Evolutionary conservation across 148 eudicot species (phyloP), one percentile per base, ranked within the genome.

Genomic region (Camellia lanceoleosa): DNA sequence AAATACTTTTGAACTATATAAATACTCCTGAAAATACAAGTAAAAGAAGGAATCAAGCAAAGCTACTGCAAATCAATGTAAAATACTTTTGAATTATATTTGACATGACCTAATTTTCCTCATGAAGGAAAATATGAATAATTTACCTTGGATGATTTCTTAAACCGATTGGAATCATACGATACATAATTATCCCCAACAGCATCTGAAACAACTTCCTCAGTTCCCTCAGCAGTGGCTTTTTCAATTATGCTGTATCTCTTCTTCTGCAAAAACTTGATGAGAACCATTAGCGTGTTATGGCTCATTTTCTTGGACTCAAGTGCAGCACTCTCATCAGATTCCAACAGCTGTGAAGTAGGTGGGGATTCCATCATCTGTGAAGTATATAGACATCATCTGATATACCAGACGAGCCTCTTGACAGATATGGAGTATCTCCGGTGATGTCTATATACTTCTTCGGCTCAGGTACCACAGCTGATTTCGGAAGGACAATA

Each of bases 171-270:
- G 60, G 86, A 87, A 80, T 87, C 92, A 85, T 88, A 88, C 72
- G 92, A 83, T 73, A 73, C 86, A 82, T 87, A 90, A 78, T 86
- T 89, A 82, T 84, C 80, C 68, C 98, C 98, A 77, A 92, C 94
- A 76, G 98, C 99, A 85, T 94, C 95, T 66, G 88, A 92, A 82
- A 97, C 98, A 76, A 87, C 97, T 86, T 94, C 98, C 49, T 94
- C 93, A 75, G 98, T 97, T 83, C 98, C 97, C 88, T 97, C 99
- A 16, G 99, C 91, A 59, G 99, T 86, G 74, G 99, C 99, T 80
- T 89, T 97, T 73, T 92, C 99, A 81, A 97, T 85, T 70, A 94
- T 83, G 77, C 79, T 79, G 81, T 82, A 91, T 78, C 99, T 82
- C 83, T 90, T 97, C 89, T 94, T 97, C 84, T 92, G 99, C 91